Evolutionary conservation across 345 rosid species (phyloP), one percentile per base, ranked within the genome.

Genomic region (Boechera retrofracta): DNA sequence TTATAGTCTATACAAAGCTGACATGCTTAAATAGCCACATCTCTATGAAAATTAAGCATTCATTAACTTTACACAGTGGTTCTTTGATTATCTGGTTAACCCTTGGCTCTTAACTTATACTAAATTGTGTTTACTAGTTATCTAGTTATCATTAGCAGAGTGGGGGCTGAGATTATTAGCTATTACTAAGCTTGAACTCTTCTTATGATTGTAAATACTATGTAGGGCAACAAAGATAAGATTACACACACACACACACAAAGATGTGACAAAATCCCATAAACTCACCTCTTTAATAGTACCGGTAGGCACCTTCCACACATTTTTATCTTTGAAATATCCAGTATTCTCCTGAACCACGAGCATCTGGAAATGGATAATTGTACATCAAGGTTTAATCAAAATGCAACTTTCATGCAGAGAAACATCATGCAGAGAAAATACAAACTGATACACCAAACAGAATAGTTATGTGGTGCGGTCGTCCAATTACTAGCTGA

Each of bases 301-400:
- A 64, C 68, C 68, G 0, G 68, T 64, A 42, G 68, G 68, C 7
- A 64, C 26, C 38, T 64, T 64, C 68, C 68, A 64, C 12, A 13
- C 24, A 13, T 32, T 11, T 44, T 3, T 64, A n/a, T 5, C 52
- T 42, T 42, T 44, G 5, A 7, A 44, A 44, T 7, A 26, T 28
- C 68, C 68, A 64, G 53, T 64, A 15, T 44, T 64, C 51, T 64
- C 68, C 12, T 64, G 68, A 64, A 64, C 68, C 38, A 64, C 68
- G 44, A 64, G 68, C 68, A 64, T 44, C 68, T 44, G 5, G 2
- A 62, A 62, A 62, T 24, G 16, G 18, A 61, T 21, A 60, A 21
- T 18, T 18, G n/a, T 38, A 11, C 9, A 24, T 18, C 9, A 61
- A 38, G 1, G 48, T 38, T 39, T 28, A 4, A 10, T 38, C 47